Evolutionary conservation across 2,329 filamentous ascomycete species (phyloP).

Genomic region (Akanthomyces muscarius): DNA sequence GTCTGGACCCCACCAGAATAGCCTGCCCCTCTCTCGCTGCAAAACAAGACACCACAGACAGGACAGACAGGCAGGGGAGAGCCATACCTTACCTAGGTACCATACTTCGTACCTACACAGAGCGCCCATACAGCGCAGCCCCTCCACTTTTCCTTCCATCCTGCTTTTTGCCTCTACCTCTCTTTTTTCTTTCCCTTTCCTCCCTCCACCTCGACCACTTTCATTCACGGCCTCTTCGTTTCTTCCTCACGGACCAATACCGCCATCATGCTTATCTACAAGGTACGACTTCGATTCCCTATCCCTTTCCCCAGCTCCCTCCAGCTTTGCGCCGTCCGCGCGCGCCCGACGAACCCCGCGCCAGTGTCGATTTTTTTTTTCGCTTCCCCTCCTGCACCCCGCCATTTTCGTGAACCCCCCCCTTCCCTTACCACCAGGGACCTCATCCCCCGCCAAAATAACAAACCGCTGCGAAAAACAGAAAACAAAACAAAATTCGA

Average conservation of each 20-base stretch:
- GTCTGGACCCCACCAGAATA: slow-evolving; percentile 11
- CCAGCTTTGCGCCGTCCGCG: background rate
- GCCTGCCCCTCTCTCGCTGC: slow-evolving; percentile 2
- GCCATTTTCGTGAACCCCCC: slow-evolving; percentile 4
- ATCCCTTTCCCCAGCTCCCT: background rate
- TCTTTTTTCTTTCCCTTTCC: background rate
- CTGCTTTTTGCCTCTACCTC: slow-evolving; percentile 5
- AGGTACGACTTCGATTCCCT: background rate
- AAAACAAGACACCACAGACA: background rate
- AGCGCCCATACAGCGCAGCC: background rate
- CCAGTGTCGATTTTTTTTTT: slow-evolving; percentile 6
- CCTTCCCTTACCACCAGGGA: background rate
- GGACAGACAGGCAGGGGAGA: background rate
- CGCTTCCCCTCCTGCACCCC: slow-evolving; percentile 13
- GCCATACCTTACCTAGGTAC: too few species aligned
- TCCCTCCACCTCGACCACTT: slow-evolving; percentile 8
- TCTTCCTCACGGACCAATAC: slow-evolving; percentile 10
- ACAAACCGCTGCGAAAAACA: background rate
- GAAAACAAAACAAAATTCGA: background rate
- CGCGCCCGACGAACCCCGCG: background rate
- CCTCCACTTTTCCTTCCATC: slow-evolving; percentile 15
- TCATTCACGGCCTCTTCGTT: background rate
- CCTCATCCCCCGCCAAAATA: background rate
- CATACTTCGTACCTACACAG: too few species aligned
- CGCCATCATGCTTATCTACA: slow-evolving; percentile 18